Evolutionary conservation across 225 moss, liverwort and hornwort species (phyloP).

Genomic region (Neckera pumila): DNA sequence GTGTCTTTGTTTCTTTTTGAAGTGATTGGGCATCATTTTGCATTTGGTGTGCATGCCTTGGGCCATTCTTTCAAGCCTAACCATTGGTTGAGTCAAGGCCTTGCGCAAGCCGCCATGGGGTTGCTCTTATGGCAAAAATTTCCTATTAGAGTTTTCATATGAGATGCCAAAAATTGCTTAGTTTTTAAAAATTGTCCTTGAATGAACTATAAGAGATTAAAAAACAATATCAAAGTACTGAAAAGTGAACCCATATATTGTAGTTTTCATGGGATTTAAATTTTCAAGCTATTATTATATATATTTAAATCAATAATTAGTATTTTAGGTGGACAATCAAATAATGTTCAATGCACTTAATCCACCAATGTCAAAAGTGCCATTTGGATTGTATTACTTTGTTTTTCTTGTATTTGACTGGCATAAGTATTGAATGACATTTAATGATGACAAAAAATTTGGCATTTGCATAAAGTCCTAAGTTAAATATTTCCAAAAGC

Average conservation of each 20-base stretch:
- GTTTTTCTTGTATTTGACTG: neutral
- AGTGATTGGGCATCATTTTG: too few relatives aligned
- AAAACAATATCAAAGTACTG: too few relatives aligned
- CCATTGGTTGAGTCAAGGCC: too few relatives aligned
- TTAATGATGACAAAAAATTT: neutral
- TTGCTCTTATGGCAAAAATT: too few relatives aligned
- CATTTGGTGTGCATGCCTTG: too few relatives aligned
- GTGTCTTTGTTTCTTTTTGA: too few relatives aligned
- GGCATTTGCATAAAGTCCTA: fast-evolving
- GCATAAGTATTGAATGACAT: neutral
- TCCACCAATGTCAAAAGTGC: too few relatives aligned
- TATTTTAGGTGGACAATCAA: neutral
- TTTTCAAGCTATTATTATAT: neutral
- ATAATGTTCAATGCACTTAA: too few relatives aligned
- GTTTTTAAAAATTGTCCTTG: neutral
- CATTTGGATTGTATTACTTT: neutral
- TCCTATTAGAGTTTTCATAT: neutral
- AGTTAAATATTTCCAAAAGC: neutral
- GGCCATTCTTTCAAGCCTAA: too few relatives aligned
- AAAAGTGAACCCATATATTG: neutral
- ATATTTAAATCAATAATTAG: neutral
- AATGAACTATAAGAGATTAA: neutral
- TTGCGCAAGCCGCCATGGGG: too few relatives aligned
- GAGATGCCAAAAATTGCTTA: neutral
- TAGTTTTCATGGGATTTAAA: neutral